Percentiles rank a stretch among this genome's conserved stretches.
These are phyloP conservation scores for Erucastrum elatum DNA, from an alignment of 345 rosid genomes.

Conservation along the genomic window DNA sequence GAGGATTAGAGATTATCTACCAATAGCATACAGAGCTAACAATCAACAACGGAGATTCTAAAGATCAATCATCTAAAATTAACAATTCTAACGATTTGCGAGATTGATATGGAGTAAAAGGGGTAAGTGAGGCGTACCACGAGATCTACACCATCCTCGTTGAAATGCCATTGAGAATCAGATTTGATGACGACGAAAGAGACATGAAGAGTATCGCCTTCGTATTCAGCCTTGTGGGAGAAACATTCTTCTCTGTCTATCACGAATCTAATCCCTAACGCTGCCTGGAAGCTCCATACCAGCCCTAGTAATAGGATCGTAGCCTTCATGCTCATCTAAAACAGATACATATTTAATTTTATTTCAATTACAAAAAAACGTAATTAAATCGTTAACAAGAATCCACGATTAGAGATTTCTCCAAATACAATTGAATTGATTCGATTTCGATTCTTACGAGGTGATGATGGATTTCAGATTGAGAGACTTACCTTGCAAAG, in stretches of 20 bases:
- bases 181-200: constrained; percentile 68
- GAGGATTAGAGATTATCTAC: neutral
- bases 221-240: constrained; percentile 60
- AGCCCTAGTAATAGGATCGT: constrained; percentile 35
- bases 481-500: constrained; percentile 28
- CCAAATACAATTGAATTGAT: neutral
- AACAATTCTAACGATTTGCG: neutral
- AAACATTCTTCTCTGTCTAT: constrained; percentile 67
- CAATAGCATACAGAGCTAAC: constrained; percentile 8
- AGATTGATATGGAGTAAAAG: neutral
- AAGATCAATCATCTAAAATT: neutral
- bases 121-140: constrained; percentile 38
- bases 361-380: neutral
- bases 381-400: neutral
- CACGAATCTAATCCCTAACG: constrained; percentile 54
- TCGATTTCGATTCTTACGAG: constrained; percentile 18
- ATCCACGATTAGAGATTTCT: neutral
- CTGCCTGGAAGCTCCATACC: constrained; percentile 40
- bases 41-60: neutral
- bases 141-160: constrained; percentile 61
- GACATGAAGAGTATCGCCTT: constrained; percentile 66
- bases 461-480: neutral
- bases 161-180: constrained; percentile 58
- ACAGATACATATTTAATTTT: neutral
- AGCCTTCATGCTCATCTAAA: constrained; percentile 37